These are phyloP conservation scores for Irpex sp. DNA, from an alignment of 1,284 basidiomycete species.

Conservation along the genomic window DNA sequence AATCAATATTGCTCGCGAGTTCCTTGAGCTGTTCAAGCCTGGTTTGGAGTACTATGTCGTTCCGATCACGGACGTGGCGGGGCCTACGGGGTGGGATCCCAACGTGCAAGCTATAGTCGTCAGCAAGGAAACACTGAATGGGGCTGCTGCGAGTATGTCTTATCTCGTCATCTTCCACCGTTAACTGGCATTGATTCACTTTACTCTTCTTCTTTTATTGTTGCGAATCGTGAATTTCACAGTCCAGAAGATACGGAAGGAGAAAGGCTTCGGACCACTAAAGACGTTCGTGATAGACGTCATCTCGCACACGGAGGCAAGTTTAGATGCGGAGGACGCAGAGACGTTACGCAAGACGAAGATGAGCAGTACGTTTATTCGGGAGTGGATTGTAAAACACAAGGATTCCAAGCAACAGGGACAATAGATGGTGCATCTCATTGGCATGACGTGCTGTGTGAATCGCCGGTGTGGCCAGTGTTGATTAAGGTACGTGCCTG, in stretches of 20 bases:
- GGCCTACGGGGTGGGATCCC: conserved; percentile 83
- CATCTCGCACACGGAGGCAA: conserved; percentile 62
- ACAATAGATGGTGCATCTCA: not conserved
- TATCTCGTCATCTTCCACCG: not conserved
- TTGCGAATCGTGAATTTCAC: too few species aligned
- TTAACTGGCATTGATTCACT: too few species aligned
- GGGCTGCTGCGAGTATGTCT: conserved; percentile 67
- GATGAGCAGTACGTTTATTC: conserved; percentile 88
- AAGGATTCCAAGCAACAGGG: not conserved
- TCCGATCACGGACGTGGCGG: conserved; percentile 79
- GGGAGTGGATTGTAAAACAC: conserved; percentile 72
- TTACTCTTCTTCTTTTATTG: too few species aligned
- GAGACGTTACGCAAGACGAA: conserved; percentile 72
- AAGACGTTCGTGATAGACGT: conserved; percentile 82
- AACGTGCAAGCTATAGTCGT: conserved; percentile 86
- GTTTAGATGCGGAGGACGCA: conserved; percentile 59
- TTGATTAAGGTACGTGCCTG: too few species aligned
- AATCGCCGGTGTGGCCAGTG: too few species aligned
- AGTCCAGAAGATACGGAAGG: conserved; percentile 56
- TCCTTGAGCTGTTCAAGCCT: conserved; percentile 68
- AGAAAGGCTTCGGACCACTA: conserved; percentile 56
- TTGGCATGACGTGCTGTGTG: not conserved
- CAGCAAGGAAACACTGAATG: conserved; percentile 78
- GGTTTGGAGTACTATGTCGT: conserved; percentile 62
- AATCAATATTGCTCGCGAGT: conserved; percentile 51